phyloP scores from a whole-genome alignment of 2,329 filamentous ascomycete species.

The Knufia fluminis region DNA sequence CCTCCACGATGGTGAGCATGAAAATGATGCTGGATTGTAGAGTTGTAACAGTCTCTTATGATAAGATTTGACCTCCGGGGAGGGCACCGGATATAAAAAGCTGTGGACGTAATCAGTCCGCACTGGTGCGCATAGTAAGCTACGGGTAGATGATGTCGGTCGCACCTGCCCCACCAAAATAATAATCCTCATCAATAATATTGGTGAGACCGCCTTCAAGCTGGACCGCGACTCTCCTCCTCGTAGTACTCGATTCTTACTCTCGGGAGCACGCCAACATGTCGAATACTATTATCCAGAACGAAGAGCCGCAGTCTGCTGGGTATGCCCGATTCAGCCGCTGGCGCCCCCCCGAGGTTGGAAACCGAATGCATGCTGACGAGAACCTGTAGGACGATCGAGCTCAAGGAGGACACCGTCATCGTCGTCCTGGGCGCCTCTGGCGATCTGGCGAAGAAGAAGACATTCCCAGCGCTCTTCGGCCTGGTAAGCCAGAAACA shows the following conservation, averaged over 20 bases:
- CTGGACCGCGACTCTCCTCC: conserved; percentile 4
- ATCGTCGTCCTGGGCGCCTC: conserved; percentile 96
- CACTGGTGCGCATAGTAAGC: no score
- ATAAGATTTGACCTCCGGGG: no score
- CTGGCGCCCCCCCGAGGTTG: conserved; percentile 5
- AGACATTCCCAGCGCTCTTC: conserved; percentile 98
- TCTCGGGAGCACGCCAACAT: no score
- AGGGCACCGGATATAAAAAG: no score
- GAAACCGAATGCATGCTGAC: neutral
- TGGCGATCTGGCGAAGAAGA: conserved; percentile 98
- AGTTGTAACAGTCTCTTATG: no score
- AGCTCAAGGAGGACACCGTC: conserved; percentile 97
- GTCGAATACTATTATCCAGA: conserved; percentile 43
- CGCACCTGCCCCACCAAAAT: neutral
- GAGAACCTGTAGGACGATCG: conserved; percentile 55
- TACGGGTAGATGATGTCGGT: no score
- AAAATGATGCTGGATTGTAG: no score
- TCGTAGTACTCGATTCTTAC: no score
- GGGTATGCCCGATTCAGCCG: conserved; percentile 32
- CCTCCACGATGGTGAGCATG: no score
- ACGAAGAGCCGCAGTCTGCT: conserved; percentile 41
- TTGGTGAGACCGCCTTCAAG: no score
- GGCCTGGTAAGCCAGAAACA: conserved; percentile 63
- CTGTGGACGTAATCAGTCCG: no score
- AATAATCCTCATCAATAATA: neutral